These are phyloP conservation scores for Carex littledalei DNA, from an alignment of 176 grass and related monocot genomes.

Conservation along the genomic window DNA sequence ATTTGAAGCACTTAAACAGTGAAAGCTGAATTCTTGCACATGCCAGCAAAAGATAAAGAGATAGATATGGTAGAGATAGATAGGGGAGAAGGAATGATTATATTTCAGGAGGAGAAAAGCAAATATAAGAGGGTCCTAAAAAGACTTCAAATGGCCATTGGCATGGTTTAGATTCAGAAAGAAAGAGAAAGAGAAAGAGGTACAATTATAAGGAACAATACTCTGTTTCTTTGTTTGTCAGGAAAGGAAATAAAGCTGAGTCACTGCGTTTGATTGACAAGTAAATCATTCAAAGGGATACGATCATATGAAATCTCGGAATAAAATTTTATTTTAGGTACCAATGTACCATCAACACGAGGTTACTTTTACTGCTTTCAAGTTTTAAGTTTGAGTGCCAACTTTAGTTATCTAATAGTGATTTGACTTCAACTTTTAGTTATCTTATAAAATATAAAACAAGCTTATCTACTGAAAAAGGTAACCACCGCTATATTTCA, in stretches of 20 bases:
- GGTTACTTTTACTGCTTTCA: slow-evolving; percentile 9
- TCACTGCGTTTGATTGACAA: neutral
- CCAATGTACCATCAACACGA: neutral
- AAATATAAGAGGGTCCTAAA: slow-evolving; percentile 5
- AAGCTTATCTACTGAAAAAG: neutral
- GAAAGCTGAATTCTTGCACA: slow-evolving; percentile 30
- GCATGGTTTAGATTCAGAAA: slow-evolving; percentile 3
- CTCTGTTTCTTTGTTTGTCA: slow-evolving; percentile 3
- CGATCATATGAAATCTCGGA: neutral
- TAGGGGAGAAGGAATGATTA: neutral
- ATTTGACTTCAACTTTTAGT: slow-evolving; percentile 3
- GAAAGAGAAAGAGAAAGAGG: neutral
- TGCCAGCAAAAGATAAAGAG: slow-evolving; percentile 11
- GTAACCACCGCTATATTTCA: neutral
- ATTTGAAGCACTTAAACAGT: slow-evolving; percentile 21
- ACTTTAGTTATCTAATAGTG: too few species aligned
- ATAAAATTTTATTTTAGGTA: neutral
- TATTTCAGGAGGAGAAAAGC: slow-evolving; percentile 11
- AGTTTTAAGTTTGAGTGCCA: neutral
- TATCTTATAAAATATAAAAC: neutral
- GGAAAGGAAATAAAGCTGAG: neutral
- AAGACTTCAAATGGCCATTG: slow-evolving; percentile 23
- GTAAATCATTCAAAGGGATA: slow-evolving; percentile 1
- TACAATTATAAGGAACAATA: neutral
- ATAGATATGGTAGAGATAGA: slow-evolving; percentile 6